Base-by-base conservation (phyloP, 2,329 filamentous ascomycete species). In the Phialemonium atrogriseum region DNA sequence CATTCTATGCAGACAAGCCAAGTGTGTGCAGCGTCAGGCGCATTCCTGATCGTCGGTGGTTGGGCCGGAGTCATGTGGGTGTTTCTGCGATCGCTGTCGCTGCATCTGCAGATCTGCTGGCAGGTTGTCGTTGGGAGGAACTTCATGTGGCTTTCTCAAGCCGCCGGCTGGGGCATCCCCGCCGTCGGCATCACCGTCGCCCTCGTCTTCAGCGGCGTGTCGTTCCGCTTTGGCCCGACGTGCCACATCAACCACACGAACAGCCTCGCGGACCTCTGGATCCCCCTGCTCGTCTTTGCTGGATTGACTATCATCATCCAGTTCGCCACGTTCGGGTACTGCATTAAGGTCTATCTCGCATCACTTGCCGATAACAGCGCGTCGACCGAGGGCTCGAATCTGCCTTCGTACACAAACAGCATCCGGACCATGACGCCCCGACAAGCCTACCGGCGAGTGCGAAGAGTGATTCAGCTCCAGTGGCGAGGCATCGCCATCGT, bases 81-180 rank as follows among this genome's bases (percentile, higher is more conserved):
- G 41, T 94, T 95, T 53, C 70, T 95, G 38, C 78, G 91, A 41
- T 84, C 89, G 0, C 62, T 96, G 20, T 94, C 87, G 5, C 80
- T 98, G 47, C 91, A 98, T 57, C 76, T 98, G 16, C 91, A 96
- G 57, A 95, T 98, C 42, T 95, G 88, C 65, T 98, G 91, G 91
- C 87, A 96, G 55, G 71, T 93, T 20, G 77, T 89, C 7, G 84
- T 94, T 4, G 91, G 91, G 23, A 74, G 78, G 26, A 83, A 73
- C 47, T 96, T 95, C 58, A 95, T 95, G 77, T 86, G 85, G 66
- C 73, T 75, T 42, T 79, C 89, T 4, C 78, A 94, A 49, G 69
- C 72, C 11, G 62, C 79, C 7, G 91, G 91, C 39, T 95, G 89
- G 84, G 83, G 82, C 12, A 70, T 96, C 27, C 86, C 88, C 3